These are phyloP conservation scores for Curvularia eragrostidis DNA, from an alignment of 2,329 filamentous ascomycete species.

Conservation along the genomic window DNA sequence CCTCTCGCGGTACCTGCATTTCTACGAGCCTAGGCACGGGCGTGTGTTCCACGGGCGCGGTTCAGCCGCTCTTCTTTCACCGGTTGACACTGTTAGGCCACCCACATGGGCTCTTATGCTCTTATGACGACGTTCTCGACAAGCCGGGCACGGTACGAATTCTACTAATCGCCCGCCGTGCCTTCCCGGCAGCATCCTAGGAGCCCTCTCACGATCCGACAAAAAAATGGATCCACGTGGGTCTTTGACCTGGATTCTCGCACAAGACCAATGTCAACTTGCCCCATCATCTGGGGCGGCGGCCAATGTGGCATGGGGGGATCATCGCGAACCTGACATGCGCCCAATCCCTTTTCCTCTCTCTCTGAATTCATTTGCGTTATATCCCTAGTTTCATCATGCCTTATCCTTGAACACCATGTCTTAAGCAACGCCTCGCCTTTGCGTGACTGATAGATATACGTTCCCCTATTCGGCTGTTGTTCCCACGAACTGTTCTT, in stretches of 20 bases:
- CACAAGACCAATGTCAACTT: slow-evolving; percentile 8
- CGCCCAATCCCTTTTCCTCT: slow-evolving; percentile 5
- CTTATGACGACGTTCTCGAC: slow-evolving; percentile 7
- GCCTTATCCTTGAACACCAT: slow-evolving; percentile 1
- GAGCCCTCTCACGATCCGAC: slow-evolving; percentile 7
- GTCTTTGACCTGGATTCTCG: slow-evolving; percentile 6
- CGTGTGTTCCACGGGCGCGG: slow-evolving; percentile 1
- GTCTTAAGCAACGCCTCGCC: neutral
- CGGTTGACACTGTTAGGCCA: slow-evolving; percentile 9
- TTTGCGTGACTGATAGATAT: neutral
- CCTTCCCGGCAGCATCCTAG: slow-evolving; percentile 10
- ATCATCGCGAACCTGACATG: slow-evolving; percentile 11
- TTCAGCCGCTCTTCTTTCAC: slow-evolving; percentile 13
- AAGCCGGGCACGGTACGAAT: slow-evolving; percentile 3
- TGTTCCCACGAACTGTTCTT: neutral
- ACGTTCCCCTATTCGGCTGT: neutral
- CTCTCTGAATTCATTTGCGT: slow-evolving; percentile 2
- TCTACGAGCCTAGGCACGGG: slow-evolving; percentile 1
- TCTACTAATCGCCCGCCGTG: slow-evolving; percentile 9
- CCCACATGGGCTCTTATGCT: slow-evolving; percentile 3
- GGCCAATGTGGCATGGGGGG: slow-evolving; percentile 5
- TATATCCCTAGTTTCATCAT: neutral
- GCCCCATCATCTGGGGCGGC: slow-evolving; percentile 7
- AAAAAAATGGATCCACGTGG: slow-evolving; percentile 12
- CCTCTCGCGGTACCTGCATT: neutral